Evolutionary conservation across 139 green algal genomes (phyloP).

Genomic region (Mychonastes homosphaera): DNA sequence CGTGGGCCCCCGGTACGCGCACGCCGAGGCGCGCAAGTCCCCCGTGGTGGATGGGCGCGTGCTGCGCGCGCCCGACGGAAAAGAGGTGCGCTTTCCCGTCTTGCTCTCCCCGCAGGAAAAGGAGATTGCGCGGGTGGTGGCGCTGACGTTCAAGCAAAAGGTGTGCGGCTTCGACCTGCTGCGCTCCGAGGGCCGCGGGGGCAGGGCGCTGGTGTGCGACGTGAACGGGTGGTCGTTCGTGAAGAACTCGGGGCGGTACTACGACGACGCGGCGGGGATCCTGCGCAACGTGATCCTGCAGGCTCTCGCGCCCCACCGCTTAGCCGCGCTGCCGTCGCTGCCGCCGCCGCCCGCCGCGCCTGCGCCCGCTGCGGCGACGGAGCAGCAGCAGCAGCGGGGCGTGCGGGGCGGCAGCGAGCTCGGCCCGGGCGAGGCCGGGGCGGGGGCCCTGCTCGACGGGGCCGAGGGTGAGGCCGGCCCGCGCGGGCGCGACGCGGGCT

Average conservation of each 20-base stretch:
- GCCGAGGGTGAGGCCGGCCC: no score
- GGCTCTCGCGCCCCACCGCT: constrained; percentile 57
- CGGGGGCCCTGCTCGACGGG: no score
- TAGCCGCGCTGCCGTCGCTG: constrained; percentile 28
- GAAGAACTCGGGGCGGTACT: constrained; percentile 95
- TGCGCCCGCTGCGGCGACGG: no score
- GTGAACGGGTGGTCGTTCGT: constrained; percentile 98
- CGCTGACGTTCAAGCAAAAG: constrained; percentile 85
- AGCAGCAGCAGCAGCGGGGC: constrained; percentile 3
- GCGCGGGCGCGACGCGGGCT: no score
- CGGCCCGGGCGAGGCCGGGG: no score
- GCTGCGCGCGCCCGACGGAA: constrained; percentile 19
- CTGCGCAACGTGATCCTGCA: constrained; percentile 52
- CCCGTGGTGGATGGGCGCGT: constrained; percentile 83
- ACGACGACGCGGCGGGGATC: constrained; percentile 69
- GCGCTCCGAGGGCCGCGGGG: constrained; percentile 24
- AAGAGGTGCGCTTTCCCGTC: constrained; percentile 73
- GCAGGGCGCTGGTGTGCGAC: constrained; percentile 70
- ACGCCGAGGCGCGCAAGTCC: constrained; percentile 91
- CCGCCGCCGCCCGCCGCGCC: constrained; percentile 10
- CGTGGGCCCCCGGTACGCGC: constrained; percentile 75
- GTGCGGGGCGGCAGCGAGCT: background rate
- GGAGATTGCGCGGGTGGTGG: constrained; percentile 85
- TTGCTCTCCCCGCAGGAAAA: constrained; percentile 74
- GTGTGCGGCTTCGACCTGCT: constrained; percentile 89